These are phyloP conservation scores for Globisporangium recalcitrans DNA, from an alignment of 352 stramenopile species.

Conservation along the genomic window DNA sequence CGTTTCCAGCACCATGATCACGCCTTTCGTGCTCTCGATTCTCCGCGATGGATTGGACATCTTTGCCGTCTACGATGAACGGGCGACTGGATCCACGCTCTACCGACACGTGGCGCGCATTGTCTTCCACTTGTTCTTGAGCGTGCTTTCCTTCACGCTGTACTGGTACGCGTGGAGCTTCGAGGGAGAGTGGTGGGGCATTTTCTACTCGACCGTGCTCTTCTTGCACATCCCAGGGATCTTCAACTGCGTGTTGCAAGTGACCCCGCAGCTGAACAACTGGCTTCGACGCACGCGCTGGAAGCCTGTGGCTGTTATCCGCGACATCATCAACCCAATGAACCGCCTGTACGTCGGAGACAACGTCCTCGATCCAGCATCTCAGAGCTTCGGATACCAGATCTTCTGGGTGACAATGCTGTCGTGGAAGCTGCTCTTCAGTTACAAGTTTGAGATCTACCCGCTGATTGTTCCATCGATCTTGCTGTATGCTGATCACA, in stretches of 20 bases:
- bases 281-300: conserved; percentile 74
- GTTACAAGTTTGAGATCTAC: conserved; percentile 97
- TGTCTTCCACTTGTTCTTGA: conserved; percentile 56
- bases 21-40: conserved; percentile 86
- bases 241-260: conserved; percentile 72
- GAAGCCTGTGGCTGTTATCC: conserved; percentile 55
- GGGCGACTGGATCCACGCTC: conserved; percentile 43
- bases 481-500: conserved; percentile 95
- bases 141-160: conserved; percentile 55
- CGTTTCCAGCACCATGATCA: conserved; percentile 90
- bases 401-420: conserved; percentile 95
- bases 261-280: conserved; percentile 72
- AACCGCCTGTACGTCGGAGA: conserved; percentile 97
- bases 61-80: conserved; percentile 61
- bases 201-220: conserved; percentile 51
- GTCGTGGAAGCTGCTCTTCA: conserved; percentile 97
- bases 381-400: conserved; percentile 88
- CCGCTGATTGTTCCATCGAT: conserved; percentile 94
- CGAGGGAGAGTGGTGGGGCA: conserved; percentile 48
- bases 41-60: conserved; percentile 92
- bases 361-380: conserved; percentile 93
- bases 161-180: conserved; percentile 83
- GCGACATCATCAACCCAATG: conserved; percentile 90
- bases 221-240: conserved; percentile 66
- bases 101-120: conserved; percentile 88